phyloP scores from a whole-genome alignment of 139 green algal genomes.

The Chlorella vulgaris region DNA sequence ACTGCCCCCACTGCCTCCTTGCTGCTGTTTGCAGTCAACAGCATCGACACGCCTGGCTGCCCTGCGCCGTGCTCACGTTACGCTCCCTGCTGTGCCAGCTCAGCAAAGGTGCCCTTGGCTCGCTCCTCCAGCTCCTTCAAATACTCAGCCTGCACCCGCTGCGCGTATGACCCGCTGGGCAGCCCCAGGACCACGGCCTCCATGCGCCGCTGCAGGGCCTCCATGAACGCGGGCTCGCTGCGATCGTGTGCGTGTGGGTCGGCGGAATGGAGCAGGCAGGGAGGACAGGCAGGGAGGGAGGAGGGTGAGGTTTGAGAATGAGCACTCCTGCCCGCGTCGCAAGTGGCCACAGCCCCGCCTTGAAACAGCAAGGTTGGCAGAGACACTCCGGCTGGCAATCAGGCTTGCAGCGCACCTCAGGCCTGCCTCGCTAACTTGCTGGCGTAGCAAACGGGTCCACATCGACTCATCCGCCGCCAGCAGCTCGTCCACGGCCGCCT shows the following conservation, averaged over 20 bases:
- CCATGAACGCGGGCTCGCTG: constrained; percentile 69
- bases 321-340: no score
- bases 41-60: no score
- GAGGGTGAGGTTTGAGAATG: no score
- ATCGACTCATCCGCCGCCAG: constrained; percentile 66
- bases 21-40: neutral
- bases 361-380: no score
- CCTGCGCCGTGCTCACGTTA: neutral
- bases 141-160: constrained; percentile 81
- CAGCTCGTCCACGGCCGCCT: constrained; percentile 48
- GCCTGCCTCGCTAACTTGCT: neutral
- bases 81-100: constrained; percentile 37
- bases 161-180: constrained; percentile 77
- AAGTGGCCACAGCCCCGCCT: no score
- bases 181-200: constrained; percentile 82
- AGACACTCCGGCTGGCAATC: no score
- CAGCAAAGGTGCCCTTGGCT: constrained; percentile 61
- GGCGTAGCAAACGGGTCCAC: constrained; percentile 58
- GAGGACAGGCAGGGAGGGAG: neutral
- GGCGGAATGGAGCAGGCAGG: neutral
- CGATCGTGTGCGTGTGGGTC: neutral
- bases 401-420: constrained; percentile 2
- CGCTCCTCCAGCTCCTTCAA: constrained; percentile 82
- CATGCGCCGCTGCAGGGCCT: constrained; percentile 86
- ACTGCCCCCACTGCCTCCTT: neutral